Percentiles rank a stretch among this genome's conserved stretches.
Evolutionary conservation across 2,329 filamentous ascomycete genomes (phyloP).

Genomic region (Claviceps digitariae): DNA sequence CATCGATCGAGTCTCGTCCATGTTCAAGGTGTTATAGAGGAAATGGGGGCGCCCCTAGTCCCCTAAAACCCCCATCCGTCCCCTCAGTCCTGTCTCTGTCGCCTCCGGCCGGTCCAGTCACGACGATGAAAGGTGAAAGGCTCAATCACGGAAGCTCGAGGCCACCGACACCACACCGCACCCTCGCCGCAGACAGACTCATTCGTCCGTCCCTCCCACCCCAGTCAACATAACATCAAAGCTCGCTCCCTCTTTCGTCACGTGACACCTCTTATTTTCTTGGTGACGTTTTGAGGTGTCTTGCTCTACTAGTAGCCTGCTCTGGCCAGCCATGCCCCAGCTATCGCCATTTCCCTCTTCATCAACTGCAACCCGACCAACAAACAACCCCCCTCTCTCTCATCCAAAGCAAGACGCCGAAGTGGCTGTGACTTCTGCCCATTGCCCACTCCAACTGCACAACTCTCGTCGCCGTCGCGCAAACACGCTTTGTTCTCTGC

Average conservation of each 20-base stretch:
- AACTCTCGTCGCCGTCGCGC: slow-evolving; percentile 1
- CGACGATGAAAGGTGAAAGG: too few species aligned
- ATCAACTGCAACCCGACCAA: not conserved
- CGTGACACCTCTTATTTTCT: slow-evolving; percentile 16
- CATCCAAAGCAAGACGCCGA: slow-evolving; percentile 6
- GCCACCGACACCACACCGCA: too few species aligned
- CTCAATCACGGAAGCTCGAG: too few species aligned
- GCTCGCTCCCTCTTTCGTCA: slow-evolving; percentile 10
- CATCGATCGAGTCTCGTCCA: too few species aligned
- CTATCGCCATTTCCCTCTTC: slow-evolving; percentile 2
- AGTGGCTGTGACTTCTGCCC: slow-evolving; percentile 4
- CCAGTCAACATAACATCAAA: not conserved
- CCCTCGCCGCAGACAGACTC: too few species aligned
- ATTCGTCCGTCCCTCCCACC: not conserved
- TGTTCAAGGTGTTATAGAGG: too few species aligned
- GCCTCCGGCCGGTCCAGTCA: too few species aligned
- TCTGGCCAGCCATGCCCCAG: slow-evolving; percentile 17
- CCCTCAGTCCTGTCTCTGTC: too few species aligned
- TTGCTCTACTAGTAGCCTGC: not conserved
- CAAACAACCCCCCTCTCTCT: not conserved
- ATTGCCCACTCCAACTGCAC: slow-evolving; percentile 5
- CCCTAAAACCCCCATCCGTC: too few species aligned
- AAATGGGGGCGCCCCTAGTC: too few species aligned
- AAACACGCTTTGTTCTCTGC: slow-evolving; percentile 4
- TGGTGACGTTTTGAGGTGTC: slow-evolving; percentile 24